Conservation (phyloP, 2,329 filamentous ascomycete genomes). For the Cercospora canescens region DNA sequence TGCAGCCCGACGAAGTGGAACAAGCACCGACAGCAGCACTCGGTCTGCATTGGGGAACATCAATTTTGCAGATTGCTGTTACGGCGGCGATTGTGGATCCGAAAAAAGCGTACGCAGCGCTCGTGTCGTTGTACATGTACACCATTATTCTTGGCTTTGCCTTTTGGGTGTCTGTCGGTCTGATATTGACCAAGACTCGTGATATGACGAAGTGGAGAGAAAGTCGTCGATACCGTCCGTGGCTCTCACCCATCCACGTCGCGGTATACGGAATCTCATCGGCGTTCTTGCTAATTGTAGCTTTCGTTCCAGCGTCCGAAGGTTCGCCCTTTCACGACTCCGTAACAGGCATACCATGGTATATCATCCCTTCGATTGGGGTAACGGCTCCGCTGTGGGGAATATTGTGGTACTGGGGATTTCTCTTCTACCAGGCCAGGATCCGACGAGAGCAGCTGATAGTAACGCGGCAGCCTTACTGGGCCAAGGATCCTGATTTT, state of each 20-base stretch:
- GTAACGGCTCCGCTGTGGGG: slow-evolving; percentile 26
- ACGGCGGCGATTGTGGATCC: slow-evolving; percentile 31
- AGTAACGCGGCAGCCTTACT: slow-evolving; percentile 23
- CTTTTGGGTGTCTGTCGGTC: slow-evolving; percentile 33
- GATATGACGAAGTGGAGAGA: slow-evolving; percentile 21
- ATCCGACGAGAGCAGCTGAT: slow-evolving; percentile 22
- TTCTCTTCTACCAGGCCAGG: slow-evolving; percentile 19
- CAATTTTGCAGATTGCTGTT: slow-evolving; percentile 37
- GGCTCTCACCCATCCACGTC: slow-evolving; percentile 27
- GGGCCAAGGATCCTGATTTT: slow-evolving; percentile 21
- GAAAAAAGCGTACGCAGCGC: slow-evolving; percentile 33
- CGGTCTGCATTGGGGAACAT: slow-evolving; percentile 41
- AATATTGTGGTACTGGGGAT: slow-evolving; percentile 23
- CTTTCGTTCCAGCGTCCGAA: slow-evolving; percentile 23
- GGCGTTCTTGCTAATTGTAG: slow-evolving; percentile 25
- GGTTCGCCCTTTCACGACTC: slow-evolving; percentile 24
- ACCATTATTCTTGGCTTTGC: slow-evolving; percentile 37
- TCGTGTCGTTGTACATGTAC: slow-evolving; percentile 43
- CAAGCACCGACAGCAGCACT: slow-evolving; percentile 41
- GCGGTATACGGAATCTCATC: slow-evolving; percentile 25
- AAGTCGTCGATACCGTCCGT: slow-evolving; percentile 26
- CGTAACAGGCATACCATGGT: slow-evolving; percentile 24
- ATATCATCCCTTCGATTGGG: slow-evolving; percentile 27
- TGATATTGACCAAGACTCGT: slow-evolving; percentile 35
- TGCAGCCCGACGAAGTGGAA: slow-evolving; percentile 32